These are phyloP conservation scores for Ascochyta clinopodiicola DNA, from an alignment of 2,329 filamentous ascomycete genomes.

Conservation along the genomic window DNA sequence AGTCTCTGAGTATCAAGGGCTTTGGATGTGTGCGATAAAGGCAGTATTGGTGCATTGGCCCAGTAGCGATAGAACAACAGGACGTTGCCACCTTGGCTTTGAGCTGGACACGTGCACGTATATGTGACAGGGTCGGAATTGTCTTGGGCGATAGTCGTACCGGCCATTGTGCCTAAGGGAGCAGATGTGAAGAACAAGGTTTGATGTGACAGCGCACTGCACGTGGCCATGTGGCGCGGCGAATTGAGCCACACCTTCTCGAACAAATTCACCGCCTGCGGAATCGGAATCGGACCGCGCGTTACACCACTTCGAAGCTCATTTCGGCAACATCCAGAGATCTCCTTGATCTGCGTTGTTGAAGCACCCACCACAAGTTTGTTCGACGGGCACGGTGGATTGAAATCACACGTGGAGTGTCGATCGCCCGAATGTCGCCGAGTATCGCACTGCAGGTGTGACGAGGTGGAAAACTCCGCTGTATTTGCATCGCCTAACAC, in stretches of 20 bases:
- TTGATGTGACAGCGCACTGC: neutral
- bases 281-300: neutral
- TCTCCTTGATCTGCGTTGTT: constrained; percentile 7
- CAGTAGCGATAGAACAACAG: constrained; percentile 35
- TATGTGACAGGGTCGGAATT: constrained; percentile 27
- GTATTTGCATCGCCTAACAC: neutral
- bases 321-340: neutral
- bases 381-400: constrained; percentile 1
- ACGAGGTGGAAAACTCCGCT: neutral
- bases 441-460: neutral
- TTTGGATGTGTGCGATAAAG: constrained; percentile 5
- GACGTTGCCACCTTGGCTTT: constrained; percentile 18
- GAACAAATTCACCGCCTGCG: neutral
- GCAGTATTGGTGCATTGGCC: constrained; percentile 23
- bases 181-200: constrained; percentile 1
- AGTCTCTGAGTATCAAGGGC: constrained; percentile 16
- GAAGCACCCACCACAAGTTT: constrained; percentile 12
- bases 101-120: constrained; percentile 26
- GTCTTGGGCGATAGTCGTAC: constrained; percentile 1
- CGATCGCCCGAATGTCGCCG: constrained; percentile 6
- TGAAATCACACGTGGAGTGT: neutral
- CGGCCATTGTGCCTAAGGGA: constrained; percentile 1
- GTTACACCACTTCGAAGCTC: neutral
- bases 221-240: constrained; percentile 3
- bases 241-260: neutral